Percentiles rank a stretch among this genome's conserved stretches.
Conservation (phyloP, 1,284 basidiomycete genomes). For the Apiotrichum veenhuisii region DNA sequence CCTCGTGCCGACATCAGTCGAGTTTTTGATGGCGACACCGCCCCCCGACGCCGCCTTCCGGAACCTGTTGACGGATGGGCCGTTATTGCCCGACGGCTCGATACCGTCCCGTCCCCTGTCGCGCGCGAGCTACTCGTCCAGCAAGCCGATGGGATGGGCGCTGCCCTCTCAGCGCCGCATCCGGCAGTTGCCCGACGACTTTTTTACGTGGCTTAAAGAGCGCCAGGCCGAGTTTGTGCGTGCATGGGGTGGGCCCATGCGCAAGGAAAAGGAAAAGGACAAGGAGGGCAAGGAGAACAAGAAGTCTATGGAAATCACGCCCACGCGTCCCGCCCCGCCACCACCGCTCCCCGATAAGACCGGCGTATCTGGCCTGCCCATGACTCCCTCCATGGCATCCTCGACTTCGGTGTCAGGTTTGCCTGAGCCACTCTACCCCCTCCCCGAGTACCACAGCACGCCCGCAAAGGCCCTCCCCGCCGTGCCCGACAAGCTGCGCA, state of each 20-base stretch:
- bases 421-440: neutral
- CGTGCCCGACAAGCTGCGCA: neutral
- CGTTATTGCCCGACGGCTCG: constrained; percentile 27
- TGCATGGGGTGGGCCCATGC: neutral
- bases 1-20: constrained; percentile 71
- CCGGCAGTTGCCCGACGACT: constrained; percentile 38
- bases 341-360: neutral
- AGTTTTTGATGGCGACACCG: constrained; percentile 64
- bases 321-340: neutral
- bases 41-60: constrained; percentile 37
- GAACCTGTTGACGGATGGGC: constrained; percentile 26
- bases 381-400: too few species aligned
- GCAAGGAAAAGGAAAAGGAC: constrained; percentile 15
- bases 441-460: neutral
- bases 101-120: constrained; percentile 29
- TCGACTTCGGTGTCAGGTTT: too few species aligned
- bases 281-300: constrained; percentile 11
- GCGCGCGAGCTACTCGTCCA: constrained; percentile 36
- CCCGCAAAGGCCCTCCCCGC: constrained; percentile 2
- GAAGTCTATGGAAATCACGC: constrained; percentile 6
- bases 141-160: constrained; percentile 38
- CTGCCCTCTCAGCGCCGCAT: constrained; percentile 5
- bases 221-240: constrained; percentile 21
- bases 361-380: too few species aligned
- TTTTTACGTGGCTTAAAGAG: constrained; percentile 44